These are phyloP conservation scores for Entomortierella lignicola DNA, from an alignment of 192 early-diverging fungal genomes.

Conservation along the genomic window DNA sequence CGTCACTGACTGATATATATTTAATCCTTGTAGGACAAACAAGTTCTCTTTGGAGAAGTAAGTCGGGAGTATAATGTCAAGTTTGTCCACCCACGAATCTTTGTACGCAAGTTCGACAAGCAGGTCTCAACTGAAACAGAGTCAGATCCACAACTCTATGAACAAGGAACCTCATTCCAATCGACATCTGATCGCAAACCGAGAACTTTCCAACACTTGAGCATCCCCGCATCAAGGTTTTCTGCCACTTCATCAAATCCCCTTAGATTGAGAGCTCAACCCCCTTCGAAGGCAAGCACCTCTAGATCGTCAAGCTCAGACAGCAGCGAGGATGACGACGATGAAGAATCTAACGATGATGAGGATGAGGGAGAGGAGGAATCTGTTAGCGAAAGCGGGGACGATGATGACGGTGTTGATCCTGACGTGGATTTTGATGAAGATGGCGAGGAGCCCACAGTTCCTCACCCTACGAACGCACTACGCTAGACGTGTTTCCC, in stretches of 20 bases:
- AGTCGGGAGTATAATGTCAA: slow-evolving; percentile 70
- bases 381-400: slow-evolving; percentile 9
- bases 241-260: neutral
- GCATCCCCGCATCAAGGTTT: slow-evolving; percentile 12
- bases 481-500: neutral
- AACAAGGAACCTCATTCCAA: neutral
- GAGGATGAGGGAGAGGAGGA: slow-evolving; percentile 15
- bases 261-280: slow-evolving; percentile 1
- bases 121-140: slow-evolving; percentile 37
- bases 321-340: neutral
- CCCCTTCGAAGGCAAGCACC: too few relatives aligned
- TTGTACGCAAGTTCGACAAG: slow-evolving; percentile 66
- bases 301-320: neutral
- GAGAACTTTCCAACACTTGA: slow-evolving; percentile 15
- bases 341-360: neutral
- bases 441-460: slow-evolving; percentile 18
- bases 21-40: slow-evolving; percentile 65
- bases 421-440: slow-evolving; percentile 14
- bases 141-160: neutral
- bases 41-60: slow-evolving; percentile 68
- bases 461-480: slow-evolving; percentile 32
- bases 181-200: slow-evolving; percentile 9
- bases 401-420: neutral
- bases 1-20: neutral
- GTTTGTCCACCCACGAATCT: slow-evolving; percentile 72